Percentiles rank a stretch among this genome's conserved stretches.
Evolutionary conservation across 371 early-diverging fungal genomes (phyloP).

Genomic region (Mycotypha africana): DNA sequence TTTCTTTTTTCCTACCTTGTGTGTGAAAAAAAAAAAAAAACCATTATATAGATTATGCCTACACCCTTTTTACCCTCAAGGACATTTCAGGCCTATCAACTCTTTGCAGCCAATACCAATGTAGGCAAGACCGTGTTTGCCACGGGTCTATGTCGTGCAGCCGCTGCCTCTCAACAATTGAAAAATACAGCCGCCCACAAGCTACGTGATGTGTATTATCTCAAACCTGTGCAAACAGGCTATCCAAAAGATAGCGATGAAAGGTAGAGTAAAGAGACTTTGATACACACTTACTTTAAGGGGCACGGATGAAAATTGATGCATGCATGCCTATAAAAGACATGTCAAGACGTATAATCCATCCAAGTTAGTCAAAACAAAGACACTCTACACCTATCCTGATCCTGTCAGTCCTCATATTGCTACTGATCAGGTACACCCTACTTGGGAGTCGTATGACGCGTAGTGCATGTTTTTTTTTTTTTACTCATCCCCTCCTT

Average conservation of each 20-base stretch:
- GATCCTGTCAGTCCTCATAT: constrained; percentile 81
- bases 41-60: constrained; percentile 25
- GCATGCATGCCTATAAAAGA: constrained; percentile 22
- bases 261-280: constrained; percentile 31
- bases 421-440: constrained; percentile 52
- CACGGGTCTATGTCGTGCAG: constrained; percentile 59
- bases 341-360: constrained; percentile 52
- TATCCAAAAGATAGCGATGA: constrained; percentile 78
- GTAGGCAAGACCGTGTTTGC: constrained; percentile 82
- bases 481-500: too few relatives aligned
- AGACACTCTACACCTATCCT: constrained; percentile 60
- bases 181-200: constrained; percentile 4
- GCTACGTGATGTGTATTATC: constrained; percentile 49
- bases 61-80: constrained; percentile 42
- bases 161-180: constrained; percentile 41
- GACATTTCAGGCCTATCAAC: constrained; percentile 63
- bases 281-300: background rate
- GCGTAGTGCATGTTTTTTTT: too few relatives aligned
- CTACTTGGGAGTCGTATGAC: too few relatives aligned
- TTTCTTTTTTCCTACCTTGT: background rate
- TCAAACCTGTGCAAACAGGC: constrained; percentile 85
- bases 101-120: constrained; percentile 81
- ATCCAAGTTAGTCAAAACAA: constrained; percentile 33
- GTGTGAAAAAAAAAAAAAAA: too few relatives aligned
- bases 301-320: background rate